A percentile compares a stretch with the other conserved stretches of the same genome.
Conservation (phyloP, 257 asterid genomes). For the Catharanthus roseus region DNA sequence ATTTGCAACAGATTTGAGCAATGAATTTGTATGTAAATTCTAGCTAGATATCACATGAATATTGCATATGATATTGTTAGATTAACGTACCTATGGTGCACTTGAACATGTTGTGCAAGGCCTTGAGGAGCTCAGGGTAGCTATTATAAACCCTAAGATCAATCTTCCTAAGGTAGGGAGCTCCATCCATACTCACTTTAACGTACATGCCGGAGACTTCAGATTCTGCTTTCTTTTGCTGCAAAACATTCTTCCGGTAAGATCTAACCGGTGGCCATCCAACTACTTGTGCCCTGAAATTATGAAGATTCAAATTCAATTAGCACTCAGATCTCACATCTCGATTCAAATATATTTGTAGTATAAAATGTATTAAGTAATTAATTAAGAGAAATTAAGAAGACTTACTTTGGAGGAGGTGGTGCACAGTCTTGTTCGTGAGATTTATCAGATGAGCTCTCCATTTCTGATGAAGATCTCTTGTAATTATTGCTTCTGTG, state of each 20-base stretch:
- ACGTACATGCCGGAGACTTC: conserved; percentile 64
- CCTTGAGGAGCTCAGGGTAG: conserved; percentile 65
- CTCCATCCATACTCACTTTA: conserved; percentile 98
- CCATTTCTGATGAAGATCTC: conserved; percentile 58
- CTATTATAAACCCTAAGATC: conserved; percentile 58
- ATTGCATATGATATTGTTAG: too few species aligned
- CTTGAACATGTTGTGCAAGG: conserved; percentile 72
- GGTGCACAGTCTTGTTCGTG: conserved; percentile 30
- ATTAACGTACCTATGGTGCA: conserved; percentile 74
- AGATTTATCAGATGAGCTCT: conserved; percentile 15
- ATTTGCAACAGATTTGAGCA: too few species aligned
- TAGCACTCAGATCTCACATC: not conserved
- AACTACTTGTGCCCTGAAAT: conserved; percentile 51
- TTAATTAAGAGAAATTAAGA: too few species aligned
- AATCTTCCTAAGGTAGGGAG: conserved; percentile 82
- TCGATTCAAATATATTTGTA: not conserved
- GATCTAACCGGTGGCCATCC: conserved; percentile 99
- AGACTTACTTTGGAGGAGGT: conserved; percentile 59
- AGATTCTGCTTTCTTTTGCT: conserved; percentile 36
- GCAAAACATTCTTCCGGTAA: conserved; percentile 56
- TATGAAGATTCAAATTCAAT: not conserved
- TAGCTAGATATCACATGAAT: too few species aligned
- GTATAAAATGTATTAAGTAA: not conserved
- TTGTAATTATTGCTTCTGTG: conserved; percentile 39
- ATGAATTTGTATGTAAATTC: too few species aligned